Percentiles rank a stretch among this genome's conserved stretches.
Conservation (phyloP, 208 protist genomes). For the Naegleria gruberi region DNA sequence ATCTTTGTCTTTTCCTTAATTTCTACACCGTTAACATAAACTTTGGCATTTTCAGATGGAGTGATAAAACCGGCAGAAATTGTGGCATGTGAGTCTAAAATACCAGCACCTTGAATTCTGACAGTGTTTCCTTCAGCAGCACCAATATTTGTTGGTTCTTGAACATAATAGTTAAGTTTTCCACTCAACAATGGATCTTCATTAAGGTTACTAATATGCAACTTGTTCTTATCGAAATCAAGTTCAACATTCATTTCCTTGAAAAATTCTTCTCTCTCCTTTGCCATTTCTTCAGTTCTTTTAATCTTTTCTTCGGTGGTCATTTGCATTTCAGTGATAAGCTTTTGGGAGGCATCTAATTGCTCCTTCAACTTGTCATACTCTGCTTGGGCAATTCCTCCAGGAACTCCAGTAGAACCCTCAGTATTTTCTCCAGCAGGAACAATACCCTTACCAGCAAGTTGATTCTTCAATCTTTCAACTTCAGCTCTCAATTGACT, state of each 20-base stretch:
- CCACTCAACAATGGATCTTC: not conserved
- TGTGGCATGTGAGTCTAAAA: not conserved
- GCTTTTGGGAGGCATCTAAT: not conserved
- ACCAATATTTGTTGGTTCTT: not conserved
- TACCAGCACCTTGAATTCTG: not conserved
- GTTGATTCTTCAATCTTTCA: conserved; percentile 23
- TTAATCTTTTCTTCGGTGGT: conserved; percentile 17
- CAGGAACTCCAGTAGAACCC: not conserved
- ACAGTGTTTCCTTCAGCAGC: not conserved
- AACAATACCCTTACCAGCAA: conserved; percentile 23
- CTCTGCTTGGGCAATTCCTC: not conserved
- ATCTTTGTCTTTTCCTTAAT: not conserved
- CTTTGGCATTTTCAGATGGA: not conserved
- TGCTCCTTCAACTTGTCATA: not conserved
- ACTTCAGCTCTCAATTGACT: conserved; percentile 51
- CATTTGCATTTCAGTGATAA: conserved; percentile 20
- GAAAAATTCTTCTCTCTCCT: not conserved
- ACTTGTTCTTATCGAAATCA: not conserved
- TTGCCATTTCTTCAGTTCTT: not conserved
- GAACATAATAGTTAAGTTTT: not conserved
- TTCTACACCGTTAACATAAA: not conserved
- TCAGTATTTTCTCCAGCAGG: conserved; percentile 21
- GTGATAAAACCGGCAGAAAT: not conserved
- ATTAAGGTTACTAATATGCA: not conserved
- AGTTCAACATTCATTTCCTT: not conserved